Evolutionary conservation across 2,329 filamentous ascomycete genomes (phyloP).

Genomic region (Diplodia seriata): DNA sequence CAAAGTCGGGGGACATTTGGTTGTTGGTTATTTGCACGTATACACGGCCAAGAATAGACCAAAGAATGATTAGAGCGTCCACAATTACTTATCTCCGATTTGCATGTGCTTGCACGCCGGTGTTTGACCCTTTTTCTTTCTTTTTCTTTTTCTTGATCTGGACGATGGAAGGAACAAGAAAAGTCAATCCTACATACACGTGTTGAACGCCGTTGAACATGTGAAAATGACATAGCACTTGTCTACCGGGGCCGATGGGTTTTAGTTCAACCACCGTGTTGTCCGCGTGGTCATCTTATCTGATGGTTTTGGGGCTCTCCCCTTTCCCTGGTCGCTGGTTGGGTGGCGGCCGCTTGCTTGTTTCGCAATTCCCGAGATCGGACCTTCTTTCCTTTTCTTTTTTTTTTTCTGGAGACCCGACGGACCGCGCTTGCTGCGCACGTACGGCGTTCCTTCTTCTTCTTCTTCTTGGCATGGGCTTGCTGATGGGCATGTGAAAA

Average conservation of each 20-base stretch:
- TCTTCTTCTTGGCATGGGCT: no score
- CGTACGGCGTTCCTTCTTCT: background rate
- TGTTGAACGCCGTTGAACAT: background rate
- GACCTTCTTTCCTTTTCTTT: constrained; percentile 2
- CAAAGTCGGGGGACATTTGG: constrained; percentile 34
- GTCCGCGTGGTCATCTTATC: constrained; percentile 24
- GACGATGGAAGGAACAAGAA: background rate
- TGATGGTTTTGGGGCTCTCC: background rate
- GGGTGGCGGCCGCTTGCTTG: background rate
- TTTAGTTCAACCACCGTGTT: background rate
- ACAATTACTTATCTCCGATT: constrained; percentile 35
- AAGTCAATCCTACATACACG: background rate
- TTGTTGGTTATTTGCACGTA: constrained; percentile 34
- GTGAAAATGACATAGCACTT: constrained; percentile 23
- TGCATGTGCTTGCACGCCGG: background rate
- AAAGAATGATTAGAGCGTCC: constrained; percentile 37
- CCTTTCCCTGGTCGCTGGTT: background rate
- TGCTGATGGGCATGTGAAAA: background rate
- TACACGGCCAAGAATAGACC: constrained; percentile 35
- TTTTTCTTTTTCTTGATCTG: background rate
- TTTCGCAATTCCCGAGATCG: background rate
- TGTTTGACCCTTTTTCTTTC: constrained; percentile 1
- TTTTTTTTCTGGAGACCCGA: background rate
- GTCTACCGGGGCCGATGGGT: background rate
- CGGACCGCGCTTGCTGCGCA: background rate